Percentiles rank a stretch among this genome's conserved stretches.
Evolutionary conservation across 2,329 filamentous ascomycete genomes (phyloP).

Genomic region (Cercospora sojina): DNA sequence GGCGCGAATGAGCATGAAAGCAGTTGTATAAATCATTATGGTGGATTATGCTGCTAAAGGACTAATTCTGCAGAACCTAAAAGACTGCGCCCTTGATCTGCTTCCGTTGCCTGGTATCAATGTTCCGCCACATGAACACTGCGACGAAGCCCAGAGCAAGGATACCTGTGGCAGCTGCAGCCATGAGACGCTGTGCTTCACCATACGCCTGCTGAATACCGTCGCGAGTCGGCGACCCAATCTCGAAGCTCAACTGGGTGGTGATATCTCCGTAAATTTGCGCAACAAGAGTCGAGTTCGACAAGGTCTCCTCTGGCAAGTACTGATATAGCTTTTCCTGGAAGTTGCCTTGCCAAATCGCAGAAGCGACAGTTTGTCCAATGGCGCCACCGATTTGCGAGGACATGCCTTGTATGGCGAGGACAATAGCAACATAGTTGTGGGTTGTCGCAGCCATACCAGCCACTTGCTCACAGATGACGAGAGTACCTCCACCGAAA

Average conservation of each 20-base stretch:
- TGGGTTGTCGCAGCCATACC: conserved; percentile 39
- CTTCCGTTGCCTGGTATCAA: conserved; percentile 38
- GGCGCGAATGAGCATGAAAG: not conserved
- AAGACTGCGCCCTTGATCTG: conserved; percentile 40
- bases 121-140: conserved; percentile 37
- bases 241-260: conserved; percentile 43
- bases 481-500: conserved; percentile 31
- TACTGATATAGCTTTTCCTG: conserved; percentile 37
- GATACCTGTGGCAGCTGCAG: conserved; percentile 40
- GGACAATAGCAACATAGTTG: conserved; percentile 36
- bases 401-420: conserved; percentile 41
- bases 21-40: not conserved
- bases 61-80: conserved; percentile 14
- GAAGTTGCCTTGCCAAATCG: conserved; percentile 39
- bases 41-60: not conserved
- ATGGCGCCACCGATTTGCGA: conserved; percentile 38
- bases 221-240: conserved; percentile 44
- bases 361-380: conserved; percentile 37
- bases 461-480: conserved; percentile 39
- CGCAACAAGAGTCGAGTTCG: conserved; percentile 35
- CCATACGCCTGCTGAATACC: conserved; percentile 51
- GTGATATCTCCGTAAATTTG: conserved; percentile 39
- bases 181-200: conserved; percentile 47
- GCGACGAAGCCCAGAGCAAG: conserved; percentile 34
- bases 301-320: conserved; percentile 44